phyloP scores from a whole-genome alignment of 2,329 filamentous ascomycete genomes.

The Sporothrix brunneoviolacea region DNA sequence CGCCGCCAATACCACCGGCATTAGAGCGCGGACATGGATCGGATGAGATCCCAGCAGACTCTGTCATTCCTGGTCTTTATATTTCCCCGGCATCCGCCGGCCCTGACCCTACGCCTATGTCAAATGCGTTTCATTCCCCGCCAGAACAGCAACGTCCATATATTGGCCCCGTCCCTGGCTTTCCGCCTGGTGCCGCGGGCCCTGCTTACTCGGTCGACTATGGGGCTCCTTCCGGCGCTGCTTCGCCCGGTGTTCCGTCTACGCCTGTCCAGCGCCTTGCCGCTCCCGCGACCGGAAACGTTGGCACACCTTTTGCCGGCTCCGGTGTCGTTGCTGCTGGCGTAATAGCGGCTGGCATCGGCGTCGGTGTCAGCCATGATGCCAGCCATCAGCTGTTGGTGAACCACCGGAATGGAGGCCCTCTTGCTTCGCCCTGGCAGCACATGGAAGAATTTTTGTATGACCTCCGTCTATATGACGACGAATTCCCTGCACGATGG shows the following conservation, averaged over 20 bases:
- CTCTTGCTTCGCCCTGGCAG: constrained; percentile 20
- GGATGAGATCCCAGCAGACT: not conserved
- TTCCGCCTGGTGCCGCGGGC: not conserved
- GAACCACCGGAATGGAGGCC: constrained; percentile 4
- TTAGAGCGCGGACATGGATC: not conserved
- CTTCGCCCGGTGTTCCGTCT: not conserved
- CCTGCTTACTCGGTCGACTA: not conserved
- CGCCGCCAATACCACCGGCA: not conserved
- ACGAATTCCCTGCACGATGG: constrained; percentile 10
- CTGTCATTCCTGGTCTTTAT: not conserved
- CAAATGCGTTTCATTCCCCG: not conserved
- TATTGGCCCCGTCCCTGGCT: not conserved
- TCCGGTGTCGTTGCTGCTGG: constrained; percentile 7
- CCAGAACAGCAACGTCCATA: not conserved
- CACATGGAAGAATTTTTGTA: constrained; percentile 23
- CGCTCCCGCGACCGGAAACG: not conserved
- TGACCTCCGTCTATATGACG: constrained; percentile 18
- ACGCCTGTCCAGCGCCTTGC: not conserved
- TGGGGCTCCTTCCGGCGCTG: not conserved
- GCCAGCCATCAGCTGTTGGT: constrained; percentile 1
- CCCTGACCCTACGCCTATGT: not conserved
- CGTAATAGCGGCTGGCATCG: constrained; percentile 4
- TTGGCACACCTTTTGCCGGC: constrained; percentile 1
- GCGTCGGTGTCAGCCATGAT: constrained; percentile 5
- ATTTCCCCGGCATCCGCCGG: constrained; percentile 5